Percentiles rank a stretch among this genome's conserved stretches.
Conservation (phyloP, 805 yeast species). For the Nematodospora valgi region DNA sequence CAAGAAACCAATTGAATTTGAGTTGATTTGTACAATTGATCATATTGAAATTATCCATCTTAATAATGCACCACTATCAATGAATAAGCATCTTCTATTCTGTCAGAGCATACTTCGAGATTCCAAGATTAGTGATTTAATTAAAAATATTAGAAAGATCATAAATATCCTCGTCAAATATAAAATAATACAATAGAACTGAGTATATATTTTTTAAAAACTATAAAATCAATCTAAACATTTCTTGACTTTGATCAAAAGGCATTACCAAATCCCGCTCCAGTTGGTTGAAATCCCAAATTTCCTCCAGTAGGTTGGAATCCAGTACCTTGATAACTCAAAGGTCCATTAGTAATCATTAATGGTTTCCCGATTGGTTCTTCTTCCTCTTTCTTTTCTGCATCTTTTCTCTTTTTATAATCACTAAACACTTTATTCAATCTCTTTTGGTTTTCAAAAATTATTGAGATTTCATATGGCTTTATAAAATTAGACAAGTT, state of each 20-base stretch:
- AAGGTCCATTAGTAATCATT: slow-evolving; percentile 73
- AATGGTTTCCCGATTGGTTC: slow-evolving; percentile 61
- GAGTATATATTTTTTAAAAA: neutral
- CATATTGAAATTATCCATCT: slow-evolving; percentile 13
- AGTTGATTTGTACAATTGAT: slow-evolving; percentile 20
- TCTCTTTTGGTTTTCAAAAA: slow-evolving; percentile 72
- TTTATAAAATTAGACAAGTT: slow-evolving; percentile 78
- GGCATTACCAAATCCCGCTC: slow-evolving; percentile 48
- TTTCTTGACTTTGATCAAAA: slow-evolving; percentile 16
- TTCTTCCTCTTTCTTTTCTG: slow-evolving; percentile 45
- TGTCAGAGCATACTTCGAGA: slow-evolving; percentile 15
- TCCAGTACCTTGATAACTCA: slow-evolving; percentile 40
- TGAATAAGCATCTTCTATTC: slow-evolving; percentile 4
- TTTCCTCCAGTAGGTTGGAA: slow-evolving; percentile 71
- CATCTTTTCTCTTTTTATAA: slow-evolving; percentile 64
- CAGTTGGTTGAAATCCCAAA: slow-evolving; percentile 36
- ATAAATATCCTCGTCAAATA: slow-evolving; percentile 5
- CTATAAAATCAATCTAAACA: slow-evolving; percentile 2
- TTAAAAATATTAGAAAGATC: slow-evolving; percentile 15
- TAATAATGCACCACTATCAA: slow-evolving; percentile 2
- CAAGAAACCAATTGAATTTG: slow-evolving; percentile 11
- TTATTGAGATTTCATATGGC: slow-evolving; percentile 85
- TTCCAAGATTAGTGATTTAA: slow-evolving; percentile 13
- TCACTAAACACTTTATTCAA: slow-evolving; percentile 65
- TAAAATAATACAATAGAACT: slow-evolving; percentile 1